Evolutionary conservation across 331 rosid species (phyloP).

Genomic region (Saraca asoca): DNA sequence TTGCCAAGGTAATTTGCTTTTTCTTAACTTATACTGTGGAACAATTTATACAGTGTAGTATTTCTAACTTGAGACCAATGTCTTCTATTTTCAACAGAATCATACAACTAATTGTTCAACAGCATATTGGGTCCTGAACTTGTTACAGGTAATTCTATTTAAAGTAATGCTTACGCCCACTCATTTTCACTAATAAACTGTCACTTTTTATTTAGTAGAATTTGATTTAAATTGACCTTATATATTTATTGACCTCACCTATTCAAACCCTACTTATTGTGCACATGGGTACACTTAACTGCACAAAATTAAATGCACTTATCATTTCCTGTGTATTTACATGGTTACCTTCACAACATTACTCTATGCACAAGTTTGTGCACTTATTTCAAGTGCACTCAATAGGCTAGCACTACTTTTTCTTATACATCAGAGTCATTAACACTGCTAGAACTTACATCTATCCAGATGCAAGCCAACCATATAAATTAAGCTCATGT

Average conservation of each 20-base stretch:
- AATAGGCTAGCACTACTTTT: neutral
- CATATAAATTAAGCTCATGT: too few species aligned
- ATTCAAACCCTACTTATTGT: too few species aligned
- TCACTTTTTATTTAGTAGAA: too few species aligned
- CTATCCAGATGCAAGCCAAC: too few species aligned
- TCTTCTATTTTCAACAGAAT: conserved; percentile 47
- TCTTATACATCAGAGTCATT: too few species aligned
- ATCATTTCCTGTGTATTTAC: neutral
- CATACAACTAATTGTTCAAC: conserved; percentile 61
- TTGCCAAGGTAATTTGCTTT: conserved; percentile 61
- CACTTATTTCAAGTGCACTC: conserved; percentile 5
- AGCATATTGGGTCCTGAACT: conserved; percentile 72
- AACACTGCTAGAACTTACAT: too few species aligned
- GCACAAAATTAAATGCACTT: too few species aligned
- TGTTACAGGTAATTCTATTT: conserved; percentile 65
- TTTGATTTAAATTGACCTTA: too few species aligned
- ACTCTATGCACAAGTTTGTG: conserved; percentile 1
- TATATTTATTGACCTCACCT: too few species aligned
- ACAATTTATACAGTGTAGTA: neutral
- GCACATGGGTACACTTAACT: too few species aligned
- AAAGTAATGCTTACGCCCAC: too few species aligned
- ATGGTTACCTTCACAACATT: conserved; percentile 13
- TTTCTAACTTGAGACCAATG: conserved; percentile 21
- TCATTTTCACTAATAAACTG: too few species aligned
- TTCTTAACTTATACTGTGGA: conserved; percentile 14